phyloP scores from a whole-genome alignment of 495 filamentous ascomycete genomes.

The Pyronema domesticum region DNA sequence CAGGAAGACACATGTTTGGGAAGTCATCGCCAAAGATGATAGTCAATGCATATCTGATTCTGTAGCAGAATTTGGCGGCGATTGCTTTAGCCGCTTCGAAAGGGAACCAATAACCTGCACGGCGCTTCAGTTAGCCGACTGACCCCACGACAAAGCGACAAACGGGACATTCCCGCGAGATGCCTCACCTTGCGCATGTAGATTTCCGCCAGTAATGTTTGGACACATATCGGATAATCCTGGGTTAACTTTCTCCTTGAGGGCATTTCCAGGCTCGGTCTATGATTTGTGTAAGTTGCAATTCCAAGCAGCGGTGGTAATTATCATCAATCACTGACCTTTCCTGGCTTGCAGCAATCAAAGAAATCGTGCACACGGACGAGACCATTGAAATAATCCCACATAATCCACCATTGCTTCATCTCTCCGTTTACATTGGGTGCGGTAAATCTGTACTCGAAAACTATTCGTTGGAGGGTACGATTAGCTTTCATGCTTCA shows the following conservation, averaged over 20 bases:
- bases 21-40: conserved; percentile 78
- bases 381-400: conserved; percentile 94
- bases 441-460: conserved; percentile 62
- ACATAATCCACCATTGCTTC: conserved; percentile 61
- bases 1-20: conserved; percentile 47
- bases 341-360: conserved; percentile 69
- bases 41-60: conserved; percentile 66
- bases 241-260: conserved; percentile 57
- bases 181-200: conserved; percentile 66
- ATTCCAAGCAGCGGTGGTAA: too few species aligned
- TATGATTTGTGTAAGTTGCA: conserved; percentile 1
- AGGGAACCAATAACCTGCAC: conserved; percentile 88
- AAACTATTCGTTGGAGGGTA: conserved; percentile 37
- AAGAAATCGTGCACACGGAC: conserved; percentile 91
- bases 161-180: not conserved
- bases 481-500: not conserved
- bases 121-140: not conserved
- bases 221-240: conserved; percentile 73
- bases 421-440: conserved; percentile 45
- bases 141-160: not conserved
- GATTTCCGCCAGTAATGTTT: conserved; percentile 84
- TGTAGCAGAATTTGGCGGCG: conserved; percentile 70
- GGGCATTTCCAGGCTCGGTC: conserved; percentile 52
- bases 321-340: conserved; percentile 35
- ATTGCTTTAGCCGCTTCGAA: conserved; percentile 67